Base-by-base conservation (phyloP, 192 early-diverging fungal species). In the Podila horticola region DNA sequence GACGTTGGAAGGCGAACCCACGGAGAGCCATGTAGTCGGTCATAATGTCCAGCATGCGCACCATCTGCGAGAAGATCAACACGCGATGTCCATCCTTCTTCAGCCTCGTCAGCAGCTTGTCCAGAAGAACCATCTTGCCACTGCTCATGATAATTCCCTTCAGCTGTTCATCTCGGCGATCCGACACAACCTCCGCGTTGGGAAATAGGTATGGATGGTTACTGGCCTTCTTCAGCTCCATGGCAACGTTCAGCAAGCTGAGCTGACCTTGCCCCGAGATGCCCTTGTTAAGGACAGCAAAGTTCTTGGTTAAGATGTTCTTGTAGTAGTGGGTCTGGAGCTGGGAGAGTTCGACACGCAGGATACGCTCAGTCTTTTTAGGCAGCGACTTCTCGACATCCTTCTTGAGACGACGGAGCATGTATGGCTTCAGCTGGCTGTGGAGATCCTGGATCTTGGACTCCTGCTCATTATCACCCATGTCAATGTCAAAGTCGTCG, bases 11-110 rank as follows among this genome's bases (percentile, higher is more conserved):
- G 13, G 91, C 90, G 69, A 95, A 94, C 1, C 95, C 94, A 24
- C 95, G 91, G 29, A 96, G 84, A 8, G 87, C 86, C 84, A 99
- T 82, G 86, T 99, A 99, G 62, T 99, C 98, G 0, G 93, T 90
- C 72, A 99, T 75, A 76, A 99, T 98, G 74, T 99, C 96, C 69
- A 99, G 86, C 94, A 99, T 93, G 66, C 91, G 90, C 71, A 98
- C 97, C 93, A 99, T 94, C 77, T 99, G 98, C 20, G 96, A 98
- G 76, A 99, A 99, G 59, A 99, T 98, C 63, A 99, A 85, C 8
- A 99, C 97, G 38, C 98, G 94, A 85, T 98, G 96, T 5, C 97
- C 97, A 30, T 92, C 95, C 63, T 88, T 90, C 76, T 96, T 94
- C 19, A 99, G 88, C 45, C 97, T 90, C 11, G 94, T 91, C 72